These are phyloP conservation scores for Elaphomyces granulatus DNA, from an alignment of 495 filamentous ascomycete species.

Conservation along the genomic window DNA sequence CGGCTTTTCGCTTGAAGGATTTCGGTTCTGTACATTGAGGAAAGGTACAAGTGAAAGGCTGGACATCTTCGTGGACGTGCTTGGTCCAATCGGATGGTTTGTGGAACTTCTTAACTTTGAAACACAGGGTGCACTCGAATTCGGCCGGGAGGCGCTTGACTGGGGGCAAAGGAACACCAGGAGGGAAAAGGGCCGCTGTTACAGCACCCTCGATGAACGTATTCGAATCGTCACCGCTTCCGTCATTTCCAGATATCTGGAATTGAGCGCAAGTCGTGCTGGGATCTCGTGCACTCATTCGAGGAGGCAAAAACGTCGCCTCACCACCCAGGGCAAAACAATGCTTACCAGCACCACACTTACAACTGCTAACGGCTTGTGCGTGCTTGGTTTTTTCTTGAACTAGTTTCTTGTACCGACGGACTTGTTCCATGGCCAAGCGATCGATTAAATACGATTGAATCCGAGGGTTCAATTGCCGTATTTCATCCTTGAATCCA, in stretches of 20 bases:
- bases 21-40: slow-evolving; percentile 72
- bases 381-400: slow-evolving; percentile 59
- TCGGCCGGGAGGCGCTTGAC: slow-evolving; percentile 66
- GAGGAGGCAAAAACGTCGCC: slow-evolving; percentile 33
- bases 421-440: slow-evolving; percentile 64
- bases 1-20: slow-evolving; percentile 93
- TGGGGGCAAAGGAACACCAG: slow-evolving; percentile 70
- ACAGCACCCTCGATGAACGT: slow-evolving; percentile 51
- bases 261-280: slow-evolving; percentile 36
- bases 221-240: slow-evolving; percentile 48
- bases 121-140: slow-evolving; percentile 89
- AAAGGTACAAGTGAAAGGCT: slow-evolving; percentile 93
- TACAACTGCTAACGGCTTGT: slow-evolving; percentile 33
- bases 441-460: slow-evolving; percentile 62
- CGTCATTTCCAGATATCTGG: slow-evolving; percentile 34
- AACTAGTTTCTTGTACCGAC: slow-evolving; percentile 66
- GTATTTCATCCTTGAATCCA: slow-evolving; percentile 66
- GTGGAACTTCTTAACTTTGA: slow-evolving; percentile 74
- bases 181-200: slow-evolving; percentile 57
- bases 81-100: slow-evolving; percentile 99
- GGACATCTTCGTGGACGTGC: slow-evolving; percentile 89
- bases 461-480: slow-evolving; percentile 55
- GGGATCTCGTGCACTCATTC: slow-evolving; percentile 31
- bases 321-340: slow-evolving; percentile 54
- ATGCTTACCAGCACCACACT: slow-evolving; percentile 44